Conservation (phyloP, 2,329 filamentous ascomycete species). For the Tolypocladium paradoxum region DNA sequence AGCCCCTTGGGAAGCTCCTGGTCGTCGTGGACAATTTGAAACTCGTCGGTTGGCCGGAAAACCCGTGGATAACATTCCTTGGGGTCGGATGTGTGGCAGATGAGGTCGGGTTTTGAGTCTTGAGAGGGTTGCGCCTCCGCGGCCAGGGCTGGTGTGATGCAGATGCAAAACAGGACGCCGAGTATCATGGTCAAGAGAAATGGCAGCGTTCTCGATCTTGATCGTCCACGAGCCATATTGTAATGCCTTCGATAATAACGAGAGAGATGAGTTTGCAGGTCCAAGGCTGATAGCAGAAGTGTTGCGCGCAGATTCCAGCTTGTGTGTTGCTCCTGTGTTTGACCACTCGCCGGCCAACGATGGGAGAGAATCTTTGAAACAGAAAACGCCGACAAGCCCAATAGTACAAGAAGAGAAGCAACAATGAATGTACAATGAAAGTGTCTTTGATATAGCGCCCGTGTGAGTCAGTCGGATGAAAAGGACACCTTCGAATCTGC, state of each 20-base stretch:
- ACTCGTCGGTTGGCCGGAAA: conserved; percentile 54
- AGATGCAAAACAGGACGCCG: conserved; percentile 15
- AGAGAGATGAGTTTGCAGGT: neutral
- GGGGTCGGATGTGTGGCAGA: conserved; percentile 51
- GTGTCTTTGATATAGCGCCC: neutral
- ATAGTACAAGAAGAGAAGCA: neutral
- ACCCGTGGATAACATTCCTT: conserved; percentile 55
- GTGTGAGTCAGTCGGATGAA: neutral
- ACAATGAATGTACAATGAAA: neutral
- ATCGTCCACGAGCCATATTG: neutral
- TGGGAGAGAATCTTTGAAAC: neutral
- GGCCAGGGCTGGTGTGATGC: conserved; percentile 12
- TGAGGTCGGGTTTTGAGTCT: conserved; percentile 40
- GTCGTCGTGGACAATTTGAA: conserved; percentile 51
- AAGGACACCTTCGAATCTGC: neutral
- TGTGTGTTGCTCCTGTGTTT: neutral
- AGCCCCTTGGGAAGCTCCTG: conserved; percentile 56
- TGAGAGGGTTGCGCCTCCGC: conserved; percentile 16
- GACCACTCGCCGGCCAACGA: neutral
- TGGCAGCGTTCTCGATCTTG: neutral
- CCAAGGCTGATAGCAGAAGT: neutral
- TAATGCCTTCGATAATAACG: neutral
- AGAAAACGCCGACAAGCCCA: no score
- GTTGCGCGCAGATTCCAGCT: neutral
- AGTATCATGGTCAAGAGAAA: conserved; percentile 13